Evolutionary conservation across 768 basidiomycete species (phyloP), one percentile per base, ranked within the genome.

Genomic region (Hebeloma cylindrosporum): DNA sequence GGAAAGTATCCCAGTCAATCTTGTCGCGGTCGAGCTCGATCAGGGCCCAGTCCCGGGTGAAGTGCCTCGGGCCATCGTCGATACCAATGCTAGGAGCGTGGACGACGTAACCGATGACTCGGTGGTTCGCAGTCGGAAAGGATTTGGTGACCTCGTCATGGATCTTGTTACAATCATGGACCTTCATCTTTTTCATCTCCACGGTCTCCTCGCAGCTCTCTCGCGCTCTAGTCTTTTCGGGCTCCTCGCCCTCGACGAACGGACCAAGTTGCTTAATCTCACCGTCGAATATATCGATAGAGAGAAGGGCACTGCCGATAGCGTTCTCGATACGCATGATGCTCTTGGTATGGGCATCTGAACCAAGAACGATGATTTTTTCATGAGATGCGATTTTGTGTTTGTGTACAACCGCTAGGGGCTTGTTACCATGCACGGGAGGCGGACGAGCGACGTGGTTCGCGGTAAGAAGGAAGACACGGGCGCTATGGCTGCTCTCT

Each of bases 371-470:
- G 51, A 68, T 40, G 53, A 70, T 53, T 27, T 71, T 48, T 47
- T 67, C 59, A 43, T 55, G 58, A 40, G 53, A 42, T 47, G 59
- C 54, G 51, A 53, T 59, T n/a, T 3, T 38, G 26, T 40, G 17
- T 18, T 2, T 40, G 14, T 43, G 45, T 43, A 23, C 57, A 34
- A 48, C 52, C 26, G 52, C 46, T 23, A 46, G 20, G 44, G 23
- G 41, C 49, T 41, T 58, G 58, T 68, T 62, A 32, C 36, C 20
- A 47, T 46, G 53, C 17, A 53, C 42, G 22, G 50, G 41, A 50
- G 66, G 64, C 9, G 70, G 66, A 40, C 56, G 59, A 47, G 57
- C 63, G 36, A 71, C 70, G 47, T 72, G 71, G 30, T 57, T 56
- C 51, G 43, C 40, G 21, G 69, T 71, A 34, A 70, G 54, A 42